phyloP scores from a whole-genome alignment of 108 stramenopile genomes.

The Nitzschia sp. region DNA sequence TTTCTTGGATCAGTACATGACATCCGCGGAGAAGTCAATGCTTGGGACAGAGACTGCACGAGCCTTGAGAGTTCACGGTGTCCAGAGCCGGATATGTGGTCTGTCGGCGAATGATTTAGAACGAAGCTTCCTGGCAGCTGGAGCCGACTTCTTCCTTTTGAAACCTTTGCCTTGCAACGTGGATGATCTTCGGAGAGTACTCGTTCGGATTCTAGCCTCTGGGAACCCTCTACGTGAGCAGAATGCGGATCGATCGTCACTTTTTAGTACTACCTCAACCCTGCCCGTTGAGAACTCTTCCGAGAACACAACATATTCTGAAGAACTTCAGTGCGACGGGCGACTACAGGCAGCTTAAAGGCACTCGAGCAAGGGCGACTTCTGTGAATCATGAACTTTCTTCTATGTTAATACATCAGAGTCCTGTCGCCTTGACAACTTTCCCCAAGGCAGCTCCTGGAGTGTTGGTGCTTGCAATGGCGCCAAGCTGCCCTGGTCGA shows the following conservation, averaged over 20 bases:
- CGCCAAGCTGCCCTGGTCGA: slow-evolving; percentile 70
- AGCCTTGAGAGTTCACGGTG: slow-evolving; percentile 42
- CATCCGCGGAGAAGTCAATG: slow-evolving; percentile 56
- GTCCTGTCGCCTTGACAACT: neutral
- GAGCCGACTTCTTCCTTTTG: slow-evolving; percentile 49
- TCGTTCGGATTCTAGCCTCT: neutral
- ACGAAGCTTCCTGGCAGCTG: slow-evolving; percentile 42
- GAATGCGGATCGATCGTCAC: too few species aligned
- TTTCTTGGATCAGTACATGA: slow-evolving; percentile 59
- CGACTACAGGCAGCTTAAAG: too few species aligned
- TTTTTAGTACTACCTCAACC: too few species aligned
- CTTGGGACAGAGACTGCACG: slow-evolving; percentile 57
- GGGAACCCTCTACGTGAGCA: neutral
- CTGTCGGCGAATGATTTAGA: slow-evolving; percentile 62
- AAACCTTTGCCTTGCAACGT: slow-evolving; percentile 57
- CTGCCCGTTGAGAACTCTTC: too few species aligned
- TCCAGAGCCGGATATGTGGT: slow-evolving; percentile 47
- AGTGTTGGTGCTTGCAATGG: slow-evolving; percentile 45
- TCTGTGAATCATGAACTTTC: neutral
- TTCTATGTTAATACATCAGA: neutral
- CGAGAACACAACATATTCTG: too few species aligned
- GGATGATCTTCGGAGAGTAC: slow-evolving; percentile 20
- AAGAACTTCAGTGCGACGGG: too few species aligned
- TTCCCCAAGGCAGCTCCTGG: slow-evolving; percentile 17
- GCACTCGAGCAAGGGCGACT: too few species aligned